Base-by-base conservation (phyloP, 1,139 yeast genomes). In the Candida neerlandica region DNA sequence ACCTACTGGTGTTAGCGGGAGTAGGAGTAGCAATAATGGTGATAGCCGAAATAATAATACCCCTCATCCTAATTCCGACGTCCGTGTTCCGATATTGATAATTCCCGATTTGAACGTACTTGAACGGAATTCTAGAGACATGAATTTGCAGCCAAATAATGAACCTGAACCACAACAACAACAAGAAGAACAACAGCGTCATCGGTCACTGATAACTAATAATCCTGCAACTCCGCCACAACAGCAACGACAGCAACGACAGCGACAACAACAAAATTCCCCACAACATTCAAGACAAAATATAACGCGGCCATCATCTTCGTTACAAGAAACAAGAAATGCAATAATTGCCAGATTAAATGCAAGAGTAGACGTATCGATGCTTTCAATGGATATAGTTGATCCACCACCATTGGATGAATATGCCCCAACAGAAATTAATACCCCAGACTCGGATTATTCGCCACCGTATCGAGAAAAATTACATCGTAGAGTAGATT, bases 381-480 rank as follows among this genome's bases (percentile, higher is more conserved):
- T 26, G 35, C 23, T 37, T 14, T 19, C 49, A 12, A 29, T 33
- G 18, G 49, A 44, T 23, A 35, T 33, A 10, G 43, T 43, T 15
- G 46, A 34, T 27, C 58, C 59, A 9, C 64, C 65, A 4, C 64
- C 65, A 11, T 54, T 54, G 27, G 63, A 64, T 44, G 67, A 64
- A 43, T 60, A 63, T 42, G 50, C 50, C 5, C 37, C 45, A n/a
- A n/a, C n/a, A 7, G 10, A 14, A 10, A 23, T n/a, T 6, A 15
- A 23, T 23, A 23, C 27, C 5, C 5, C 9, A 4, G 27, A 23
- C 27, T 5, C 43, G 21, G 68, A 66, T 35, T 69, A 68, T 33
- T 60, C 68, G 2, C 80, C 80, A 2, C 74, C 78, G 1, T 75
- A 75, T 52, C 60, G 67, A 35, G 75, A 69, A 19, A 60, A 59